These are phyloP conservation scores for Aphanomyces cochlioides DNA, from an alignment of 352 stramenopile species.

Conservation along the genomic window DNA sequence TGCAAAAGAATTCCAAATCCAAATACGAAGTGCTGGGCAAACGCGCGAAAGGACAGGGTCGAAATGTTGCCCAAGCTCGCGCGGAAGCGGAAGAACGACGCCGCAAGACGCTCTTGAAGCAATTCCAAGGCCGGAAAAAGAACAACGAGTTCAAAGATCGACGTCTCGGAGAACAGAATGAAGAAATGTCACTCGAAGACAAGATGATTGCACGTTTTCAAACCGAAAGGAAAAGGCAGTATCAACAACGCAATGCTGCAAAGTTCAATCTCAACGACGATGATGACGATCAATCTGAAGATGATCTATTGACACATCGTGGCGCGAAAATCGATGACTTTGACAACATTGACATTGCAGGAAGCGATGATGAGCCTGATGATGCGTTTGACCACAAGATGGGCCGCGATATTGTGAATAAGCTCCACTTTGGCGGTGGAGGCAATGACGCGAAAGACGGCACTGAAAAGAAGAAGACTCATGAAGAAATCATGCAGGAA, in stretches of 20 bases:
- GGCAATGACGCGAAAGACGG: slow-evolving; percentile 21
- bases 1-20: slow-evolving; percentile 75
- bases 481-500: slow-evolving; percentile 89
- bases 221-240: slow-evolving; percentile 80
- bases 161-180: slow-evolving; percentile 78
- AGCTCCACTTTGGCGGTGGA: slow-evolving; percentile 82
- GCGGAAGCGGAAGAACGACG: slow-evolving; percentile 79
- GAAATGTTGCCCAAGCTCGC: slow-evolving; percentile 83
- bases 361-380: slow-evolving; percentile 57
- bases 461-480: slow-evolving; percentile 59
- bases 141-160: slow-evolving; percentile 87
- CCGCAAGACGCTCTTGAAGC: slow-evolving; percentile 76
- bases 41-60: slow-evolving; percentile 81
- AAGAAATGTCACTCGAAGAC: slow-evolving; percentile 85
- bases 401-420: slow-evolving; percentile 77
- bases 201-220: slow-evolving; percentile 91
- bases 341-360: slow-evolving; percentile 49
- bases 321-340: slow-evolving; percentile 77
- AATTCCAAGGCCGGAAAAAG: slow-evolving; percentile 82
- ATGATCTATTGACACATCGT: slow-evolving; percentile 72
- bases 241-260: slow-evolving; percentile 57
- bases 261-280: slow-evolving; percentile 78
- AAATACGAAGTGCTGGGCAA: slow-evolving; percentile 90
- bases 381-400: slow-evolving; percentile 63
- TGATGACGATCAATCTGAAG: slow-evolving; percentile 60